Conservation (phyloP, 495 filamentous ascomycete genomes). For the Cenococcum geophilum region DNA sequence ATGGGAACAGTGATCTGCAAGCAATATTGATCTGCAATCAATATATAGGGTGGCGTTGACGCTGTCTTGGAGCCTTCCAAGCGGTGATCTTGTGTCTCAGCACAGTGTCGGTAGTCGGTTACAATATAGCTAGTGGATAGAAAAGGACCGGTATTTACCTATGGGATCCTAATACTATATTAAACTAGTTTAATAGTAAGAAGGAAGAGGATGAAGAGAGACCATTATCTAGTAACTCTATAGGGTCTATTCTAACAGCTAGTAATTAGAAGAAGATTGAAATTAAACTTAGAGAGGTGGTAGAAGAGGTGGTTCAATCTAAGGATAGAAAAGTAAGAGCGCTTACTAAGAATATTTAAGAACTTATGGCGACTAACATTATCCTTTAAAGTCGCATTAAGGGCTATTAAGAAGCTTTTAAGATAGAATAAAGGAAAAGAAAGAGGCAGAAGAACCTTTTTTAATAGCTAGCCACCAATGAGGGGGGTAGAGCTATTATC, state of each 20-base stretch:
- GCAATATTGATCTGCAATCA: no score
- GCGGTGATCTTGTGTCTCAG: no score
- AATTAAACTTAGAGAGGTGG: not conserved
- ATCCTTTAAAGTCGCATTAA: not conserved
- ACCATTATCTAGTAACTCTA: conserved; percentile 1
- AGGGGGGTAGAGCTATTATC: not conserved
- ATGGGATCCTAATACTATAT: not conserved
- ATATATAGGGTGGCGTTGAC: no score
- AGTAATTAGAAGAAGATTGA: conserved; percentile 1
- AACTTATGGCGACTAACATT: not conserved
- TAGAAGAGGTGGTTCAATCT: not conserved
- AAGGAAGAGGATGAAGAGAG: not conserved
- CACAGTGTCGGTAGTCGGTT: no score
- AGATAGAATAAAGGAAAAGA: not conserved
- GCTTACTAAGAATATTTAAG: not conserved
- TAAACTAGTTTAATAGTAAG: not conserved
- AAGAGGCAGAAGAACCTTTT: conserved; percentile 8
- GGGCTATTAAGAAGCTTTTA: no score
- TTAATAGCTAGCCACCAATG: not conserved
- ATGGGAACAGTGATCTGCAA: no score
- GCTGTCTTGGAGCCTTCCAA: no score
- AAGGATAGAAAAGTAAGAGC: not conserved
- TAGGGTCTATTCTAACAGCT: not conserved
- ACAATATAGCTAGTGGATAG: conserved; percentile 5
- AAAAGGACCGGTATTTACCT: not conserved